phyloP scores from a whole-genome alignment of 2,329 filamentous ascomycete genomes.

The Xylariales sp. region DNA sequence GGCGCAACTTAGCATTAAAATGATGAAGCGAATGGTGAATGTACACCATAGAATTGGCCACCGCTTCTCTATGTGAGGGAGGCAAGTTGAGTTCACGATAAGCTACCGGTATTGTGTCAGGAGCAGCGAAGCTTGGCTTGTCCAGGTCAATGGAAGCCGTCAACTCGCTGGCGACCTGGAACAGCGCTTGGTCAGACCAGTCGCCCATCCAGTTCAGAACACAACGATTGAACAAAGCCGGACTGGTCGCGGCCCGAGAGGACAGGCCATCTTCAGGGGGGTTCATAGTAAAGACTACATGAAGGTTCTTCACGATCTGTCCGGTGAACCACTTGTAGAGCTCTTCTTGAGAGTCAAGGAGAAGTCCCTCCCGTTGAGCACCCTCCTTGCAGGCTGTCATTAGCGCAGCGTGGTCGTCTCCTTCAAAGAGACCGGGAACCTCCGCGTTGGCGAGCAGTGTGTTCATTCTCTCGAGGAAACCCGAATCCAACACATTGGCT shows the following conservation, averaged over 20 bases:
- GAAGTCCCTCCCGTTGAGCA: slow-evolving; percentile 88
- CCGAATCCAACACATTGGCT: slow-evolving; percentile 95
- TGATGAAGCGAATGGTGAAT: slow-evolving; percentile 91
- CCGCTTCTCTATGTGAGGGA: slow-evolving; percentile 82
- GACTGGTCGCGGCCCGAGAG: slow-evolving; percentile 95
- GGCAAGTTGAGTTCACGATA: slow-evolving; percentile 83
- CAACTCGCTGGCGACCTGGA: slow-evolving; percentile 93
- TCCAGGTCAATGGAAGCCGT: slow-evolving; percentile 96
- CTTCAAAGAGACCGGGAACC: slow-evolving; percentile 96
- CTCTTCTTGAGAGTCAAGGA: slow-evolving; percentile 96
- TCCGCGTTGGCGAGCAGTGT: slow-evolving; percentile 98
- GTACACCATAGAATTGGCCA: slow-evolving; percentile 98
- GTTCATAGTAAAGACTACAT: slow-evolving; percentile 99
- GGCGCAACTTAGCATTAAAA: slow-evolving; percentile 83
- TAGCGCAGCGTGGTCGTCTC: slow-evolving; percentile 95
- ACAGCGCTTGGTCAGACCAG: slow-evolving; percentile 98
- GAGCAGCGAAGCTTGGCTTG: slow-evolving; percentile 76
- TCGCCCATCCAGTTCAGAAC: slow-evolving; percentile 99
- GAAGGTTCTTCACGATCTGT: slow-evolving; percentile 97
- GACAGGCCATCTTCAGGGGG: slow-evolving; percentile 91
- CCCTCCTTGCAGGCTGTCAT: slow-evolving; percentile 99
- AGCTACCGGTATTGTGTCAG: slow-evolving; percentile 88
- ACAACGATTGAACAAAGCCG: slow-evolving; percentile 97
- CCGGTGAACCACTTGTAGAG: slow-evolving; percentile 99
- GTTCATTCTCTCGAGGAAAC: slow-evolving; percentile 99